phyloP scores from a whole-genome alignment of 1,139 yeast species.

The Sugiyamaella grinbergsii region DNA sequence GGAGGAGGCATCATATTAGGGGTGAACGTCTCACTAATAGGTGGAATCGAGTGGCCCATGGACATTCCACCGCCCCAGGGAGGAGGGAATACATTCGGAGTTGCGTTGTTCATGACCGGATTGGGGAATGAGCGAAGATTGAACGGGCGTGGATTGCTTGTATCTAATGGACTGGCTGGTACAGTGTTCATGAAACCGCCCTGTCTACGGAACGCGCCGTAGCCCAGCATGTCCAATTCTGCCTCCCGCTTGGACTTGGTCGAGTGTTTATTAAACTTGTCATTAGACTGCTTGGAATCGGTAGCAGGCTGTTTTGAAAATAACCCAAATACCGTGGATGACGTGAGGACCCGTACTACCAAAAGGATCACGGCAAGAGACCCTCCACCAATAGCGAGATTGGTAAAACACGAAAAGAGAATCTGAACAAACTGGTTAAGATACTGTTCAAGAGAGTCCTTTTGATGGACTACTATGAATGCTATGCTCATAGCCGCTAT shows the following conservation, averaged over 20 bases:
- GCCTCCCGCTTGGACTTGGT: background rate
- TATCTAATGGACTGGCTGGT: slow-evolving; percentile 10
- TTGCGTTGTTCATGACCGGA: slow-evolving; percentile 9
- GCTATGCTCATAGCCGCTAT: slow-evolving; percentile 32
- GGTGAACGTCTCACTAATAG: background rate
- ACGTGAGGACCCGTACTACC: slow-evolving; percentile 21
- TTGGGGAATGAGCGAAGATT: slow-evolving; percentile 19
- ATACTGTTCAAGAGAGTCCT: slow-evolving; percentile 30
- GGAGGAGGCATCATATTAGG: slow-evolving; percentile 5
- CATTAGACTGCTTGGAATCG: background rate
- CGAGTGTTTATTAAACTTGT: slow-evolving; percentile 1
- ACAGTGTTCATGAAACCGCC: slow-evolving; percentile 4
- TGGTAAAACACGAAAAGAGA: slow-evolving; percentile 29
- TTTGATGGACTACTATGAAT: slow-evolving; percentile 31
- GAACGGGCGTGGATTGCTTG: slow-evolving; percentile 8
- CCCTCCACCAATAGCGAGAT: slow-evolving; percentile 23
- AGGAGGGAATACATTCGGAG: slow-evolving; percentile 11
- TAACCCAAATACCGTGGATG: slow-evolving; percentile 3
- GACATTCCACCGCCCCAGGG: slow-evolving; percentile 5
- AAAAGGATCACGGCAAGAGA: slow-evolving; percentile 22
- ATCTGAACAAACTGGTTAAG: slow-evolving; percentile 29
- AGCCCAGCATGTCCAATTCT: slow-evolving; percentile 2
- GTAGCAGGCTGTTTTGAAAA: background rate
- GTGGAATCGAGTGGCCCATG: background rate
- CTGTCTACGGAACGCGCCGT: slow-evolving; percentile 1